Percentiles rank a stretch among this genome's conserved stretches.
These are phyloP conservation scores for Porcisia hertigi DNA, from an alignment of 208 protist species.

Conservation along the genomic window DNA sequence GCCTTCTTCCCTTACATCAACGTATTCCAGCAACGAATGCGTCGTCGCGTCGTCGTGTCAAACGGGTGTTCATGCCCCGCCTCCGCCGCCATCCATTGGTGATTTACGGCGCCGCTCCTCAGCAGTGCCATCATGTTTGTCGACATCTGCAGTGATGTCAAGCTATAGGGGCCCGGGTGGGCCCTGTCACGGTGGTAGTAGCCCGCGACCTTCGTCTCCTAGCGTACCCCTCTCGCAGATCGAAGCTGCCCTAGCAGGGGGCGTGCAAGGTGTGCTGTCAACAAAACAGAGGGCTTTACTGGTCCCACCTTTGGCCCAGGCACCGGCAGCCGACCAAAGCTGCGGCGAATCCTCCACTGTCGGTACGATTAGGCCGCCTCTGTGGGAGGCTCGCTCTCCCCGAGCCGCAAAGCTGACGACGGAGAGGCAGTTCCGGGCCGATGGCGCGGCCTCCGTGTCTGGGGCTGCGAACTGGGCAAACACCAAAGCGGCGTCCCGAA, in stretches of 20 bases:
- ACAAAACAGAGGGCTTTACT: background rate
- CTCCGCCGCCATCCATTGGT: constrained; percentile 10
- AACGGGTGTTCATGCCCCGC: background rate
- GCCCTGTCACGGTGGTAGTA: background rate
- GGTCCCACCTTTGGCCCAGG: too few relatives aligned
- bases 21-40: background rate
- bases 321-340: background rate
- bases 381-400: constrained; percentile 32
- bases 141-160: background rate
- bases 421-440: background rate
- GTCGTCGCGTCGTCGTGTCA: background rate
- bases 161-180: background rate
- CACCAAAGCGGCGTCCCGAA: background rate
- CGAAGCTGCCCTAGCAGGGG: background rate
- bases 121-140: background rate
- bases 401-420: constrained; percentile 26
- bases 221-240: constrained; percentile 12
- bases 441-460: background rate
- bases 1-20: background rate
- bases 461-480: background rate
- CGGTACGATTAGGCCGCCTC: constrained; percentile 13
- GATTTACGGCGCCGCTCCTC: constrained; percentile 13
- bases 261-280: background rate
- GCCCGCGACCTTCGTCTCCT: constrained; percentile 9
- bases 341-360: constrained; percentile 3